Base-by-base conservation (phyloP, 345 rosid genomes). In the Dipteronia sinensis region DNA sequence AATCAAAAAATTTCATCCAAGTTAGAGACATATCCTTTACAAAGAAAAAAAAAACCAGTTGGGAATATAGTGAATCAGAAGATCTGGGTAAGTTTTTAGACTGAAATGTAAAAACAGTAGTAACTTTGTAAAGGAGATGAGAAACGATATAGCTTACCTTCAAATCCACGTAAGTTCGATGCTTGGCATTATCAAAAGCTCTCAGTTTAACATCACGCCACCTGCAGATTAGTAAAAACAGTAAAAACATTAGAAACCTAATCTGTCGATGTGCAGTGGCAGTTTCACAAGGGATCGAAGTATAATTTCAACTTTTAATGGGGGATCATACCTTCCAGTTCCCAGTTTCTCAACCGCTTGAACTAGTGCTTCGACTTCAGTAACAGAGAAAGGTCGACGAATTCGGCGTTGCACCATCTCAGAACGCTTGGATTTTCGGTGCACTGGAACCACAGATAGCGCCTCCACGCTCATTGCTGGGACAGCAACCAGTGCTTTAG, bases 331-430 rank as follows among this genome's bases (percentile, higher is more conserved):
- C 98, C 99, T 94, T 88, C 99, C 98, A 47, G 99, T 96, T 44
- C 99, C 99, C 78, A 96, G 94, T 82, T 95, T 90, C 89, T 96
- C 98, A 73, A 96, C 99, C 51, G 99, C 98, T 80, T 94, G 95
- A 74, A 96, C 98, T 78, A 96, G 92, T 19, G 97, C 94, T 81
- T 94, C 99, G 71, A 96, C 99, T 91, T 96, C 98, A 72, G 93
- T 61, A 75, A 96, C 98, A 65, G 99, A 92, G 91, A 96, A 96
- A 76, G 99, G 98, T 79, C 98, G 88, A 74, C 99, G 97, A 84
- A 96, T 94, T 84, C 99, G 91, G 76, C 99, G 97, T 82, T 91
- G 99, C 44, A 82, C 95, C 67, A 88, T 86, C 78, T 89, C 99
- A 64, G 90, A 88, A 29, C 89, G 87, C 87, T 94, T 96, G 61